These are phyloP conservation scores for Angomonas deanei DNA, from an alignment of 208 protist species.

Conservation along the genomic window DNA sequence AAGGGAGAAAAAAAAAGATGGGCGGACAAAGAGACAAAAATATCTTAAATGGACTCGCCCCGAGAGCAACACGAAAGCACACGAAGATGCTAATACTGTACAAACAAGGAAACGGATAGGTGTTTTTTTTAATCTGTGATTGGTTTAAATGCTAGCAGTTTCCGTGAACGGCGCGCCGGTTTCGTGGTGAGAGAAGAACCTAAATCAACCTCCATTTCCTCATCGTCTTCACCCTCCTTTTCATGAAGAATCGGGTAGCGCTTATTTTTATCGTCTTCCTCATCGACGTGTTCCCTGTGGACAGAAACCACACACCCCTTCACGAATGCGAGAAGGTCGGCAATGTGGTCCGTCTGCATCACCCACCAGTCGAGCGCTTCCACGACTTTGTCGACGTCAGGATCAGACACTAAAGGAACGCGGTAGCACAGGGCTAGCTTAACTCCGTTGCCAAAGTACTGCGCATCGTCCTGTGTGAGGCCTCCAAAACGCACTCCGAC, in stretches of 20 bases:
- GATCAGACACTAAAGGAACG: constrained; percentile 42
- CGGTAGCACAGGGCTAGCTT: constrained; percentile 81
- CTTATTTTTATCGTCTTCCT: constrained; percentile 1
- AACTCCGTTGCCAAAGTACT: constrained; percentile 63
- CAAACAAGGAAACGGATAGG: neutral
- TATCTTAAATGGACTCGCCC: neutral
- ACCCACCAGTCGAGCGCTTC: constrained; percentile 60
- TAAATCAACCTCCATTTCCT: too few relatives aligned
- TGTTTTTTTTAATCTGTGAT: neutral
- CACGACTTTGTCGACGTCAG: constrained; percentile 67
- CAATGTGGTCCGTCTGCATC: constrained; percentile 73
- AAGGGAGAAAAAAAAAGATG: constrained; percentile 12
- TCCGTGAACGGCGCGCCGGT: too few relatives aligned
- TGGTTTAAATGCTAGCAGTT: too few relatives aligned
- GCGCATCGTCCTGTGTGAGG: constrained; percentile 56
- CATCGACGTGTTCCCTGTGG: constrained; percentile 53
- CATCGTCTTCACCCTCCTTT: neutral
- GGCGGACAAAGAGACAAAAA: neutral
- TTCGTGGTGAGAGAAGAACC: too few relatives aligned
- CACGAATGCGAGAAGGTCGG: constrained; percentile 63
- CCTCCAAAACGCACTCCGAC: constrained; percentile 78
- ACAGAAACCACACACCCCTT: constrained; percentile 78
- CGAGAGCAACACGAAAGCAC: neutral
- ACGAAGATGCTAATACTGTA: neutral
- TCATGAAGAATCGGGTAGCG: neutral